These are phyloP conservation scores for Fusarium dlaminii DNA, from an alignment of 2,329 filamentous ascomycete species.

Conservation along the genomic window DNA sequence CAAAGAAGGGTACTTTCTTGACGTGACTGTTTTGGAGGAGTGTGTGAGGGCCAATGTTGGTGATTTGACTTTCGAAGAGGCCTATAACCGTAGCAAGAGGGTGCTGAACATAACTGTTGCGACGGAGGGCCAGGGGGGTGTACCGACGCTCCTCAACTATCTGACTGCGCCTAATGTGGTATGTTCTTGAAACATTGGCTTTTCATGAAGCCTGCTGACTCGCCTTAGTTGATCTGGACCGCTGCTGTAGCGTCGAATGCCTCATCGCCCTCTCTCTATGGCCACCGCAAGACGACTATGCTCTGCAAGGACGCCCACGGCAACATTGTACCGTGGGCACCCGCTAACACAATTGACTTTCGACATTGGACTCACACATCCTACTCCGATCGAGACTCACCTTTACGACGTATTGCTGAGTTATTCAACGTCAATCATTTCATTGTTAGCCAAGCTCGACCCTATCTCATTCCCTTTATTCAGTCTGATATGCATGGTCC, in stretches of 20 bases:
- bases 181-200: slow-evolving; percentile 51
- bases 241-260: slow-evolving; percentile 81
- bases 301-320: slow-evolving; percentile 82
- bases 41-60: slow-evolving; percentile 87
- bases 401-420: slow-evolving; percentile 77
- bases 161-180: slow-evolving; percentile 93
- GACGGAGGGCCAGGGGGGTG: slow-evolving; percentile 75
- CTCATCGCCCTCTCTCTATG: slow-evolving; percentile 71
- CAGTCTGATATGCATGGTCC: slow-evolving; percentile 83
- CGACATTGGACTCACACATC: slow-evolving; percentile 73
- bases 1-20: slow-evolving; percentile 82
- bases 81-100: slow-evolving; percentile 84
- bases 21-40: slow-evolving; percentile 82
- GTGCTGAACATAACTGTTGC: slow-evolving; percentile 93
- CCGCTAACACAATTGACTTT: slow-evolving; percentile 69
- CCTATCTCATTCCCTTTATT: slow-evolving; percentile 88
- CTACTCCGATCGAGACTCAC: slow-evolving; percentile 71
- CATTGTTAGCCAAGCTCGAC: slow-evolving; percentile 90
- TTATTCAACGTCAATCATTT: slow-evolving; percentile 96
- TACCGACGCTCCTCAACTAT: slow-evolving; percentile 89
- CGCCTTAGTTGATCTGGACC: slow-evolving; percentile 76
- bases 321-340: slow-evolving; percentile 77
- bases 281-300: slow-evolving; percentile 69
- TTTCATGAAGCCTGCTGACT: slow-evolving; percentile 11
- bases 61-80: slow-evolving; percentile 92